Percentiles rank a stretch among this genome's conserved stretches.
These are phyloP conservation scores for Aspergillus udagawae DNA, from an alignment of 2,329 filamentous ascomycete species.

Conservation along the genomic window DNA sequence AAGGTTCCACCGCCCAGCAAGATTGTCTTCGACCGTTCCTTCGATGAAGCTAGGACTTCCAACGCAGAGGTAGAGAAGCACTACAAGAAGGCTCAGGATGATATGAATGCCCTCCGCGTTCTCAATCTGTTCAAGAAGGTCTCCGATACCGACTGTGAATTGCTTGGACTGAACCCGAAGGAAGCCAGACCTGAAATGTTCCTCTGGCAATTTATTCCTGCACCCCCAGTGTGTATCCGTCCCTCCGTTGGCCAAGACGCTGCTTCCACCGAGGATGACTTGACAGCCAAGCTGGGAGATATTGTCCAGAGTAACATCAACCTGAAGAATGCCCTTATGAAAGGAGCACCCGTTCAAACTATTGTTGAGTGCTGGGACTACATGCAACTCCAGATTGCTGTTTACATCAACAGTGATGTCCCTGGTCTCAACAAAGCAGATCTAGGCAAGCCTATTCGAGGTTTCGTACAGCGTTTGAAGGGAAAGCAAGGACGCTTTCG, in stretches of 20 bases:
- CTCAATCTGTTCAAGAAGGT: constrained; percentile 90
- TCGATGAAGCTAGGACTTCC: constrained; percentile 70
- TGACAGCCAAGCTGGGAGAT: constrained; percentile 94
- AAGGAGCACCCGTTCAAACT: constrained; percentile 78
- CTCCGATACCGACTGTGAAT: constrained; percentile 77
- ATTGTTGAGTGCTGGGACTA: constrained; percentile 99
- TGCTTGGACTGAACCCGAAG: constrained; percentile 79
- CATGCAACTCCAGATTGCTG: constrained; percentile 87
- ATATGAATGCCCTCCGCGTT: constrained; percentile 83
- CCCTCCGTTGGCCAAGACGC: constrained; percentile 92
- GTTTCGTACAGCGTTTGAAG: constrained; percentile 92
- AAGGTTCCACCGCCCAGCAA: constrained; percentile 82
- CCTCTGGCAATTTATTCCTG: constrained; percentile 93
- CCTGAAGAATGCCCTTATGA: constrained; percentile 75
- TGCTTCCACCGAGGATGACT: constrained; percentile 91
- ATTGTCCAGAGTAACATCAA: constrained; percentile 90
- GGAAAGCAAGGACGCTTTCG: constrained; percentile 97
- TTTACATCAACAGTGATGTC: constrained; percentile 97
- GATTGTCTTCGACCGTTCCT: constrained; percentile 78
- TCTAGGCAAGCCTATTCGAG: constrained; percentile 82
- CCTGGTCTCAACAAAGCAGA: constrained; percentile 87
- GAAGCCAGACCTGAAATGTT: constrained; percentile 95
- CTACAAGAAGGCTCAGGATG: constrained; percentile 86
- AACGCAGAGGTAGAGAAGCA: constrained; percentile 87
- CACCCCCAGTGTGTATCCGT: constrained; percentile 88